phyloP scores from a whole-genome alignment of 768 basidiomycete genomes.

The Suillus clintonianus region DNA sequence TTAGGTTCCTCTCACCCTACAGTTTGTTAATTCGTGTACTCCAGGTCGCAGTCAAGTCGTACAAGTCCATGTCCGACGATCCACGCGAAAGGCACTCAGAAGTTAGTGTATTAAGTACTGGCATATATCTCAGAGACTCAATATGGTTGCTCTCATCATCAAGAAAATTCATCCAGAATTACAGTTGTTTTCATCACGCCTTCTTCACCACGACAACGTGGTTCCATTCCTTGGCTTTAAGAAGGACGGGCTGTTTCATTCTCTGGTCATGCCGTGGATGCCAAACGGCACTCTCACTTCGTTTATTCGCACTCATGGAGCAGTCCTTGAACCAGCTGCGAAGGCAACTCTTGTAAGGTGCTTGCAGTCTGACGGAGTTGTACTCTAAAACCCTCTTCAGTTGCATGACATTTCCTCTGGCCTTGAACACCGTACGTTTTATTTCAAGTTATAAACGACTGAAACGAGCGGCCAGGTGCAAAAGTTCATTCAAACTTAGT shows the following conservation, averaged over 20 bases:
- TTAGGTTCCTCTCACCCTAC: neutral
- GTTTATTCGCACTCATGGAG: neutral
- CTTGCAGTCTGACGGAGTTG: neutral
- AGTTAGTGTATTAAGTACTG: neutral
- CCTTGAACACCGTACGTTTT: neutral
- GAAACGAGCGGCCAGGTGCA: neutral
- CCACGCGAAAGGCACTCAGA: neutral
- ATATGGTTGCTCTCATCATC: neutral
- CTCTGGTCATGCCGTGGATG: neutral
- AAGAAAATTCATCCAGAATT: neutral
- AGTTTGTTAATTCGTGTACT: neutral
- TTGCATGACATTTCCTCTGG: neutral
- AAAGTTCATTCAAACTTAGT: neutral
- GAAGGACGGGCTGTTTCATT: neutral
- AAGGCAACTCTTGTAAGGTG: neutral
- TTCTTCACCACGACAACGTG: neutral
- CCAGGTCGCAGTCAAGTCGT: neutral
- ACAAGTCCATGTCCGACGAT: neutral
- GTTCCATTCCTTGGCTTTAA: neutral
- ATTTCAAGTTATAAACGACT: neutral
- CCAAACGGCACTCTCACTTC: neutral
- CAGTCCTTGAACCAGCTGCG: neutral
- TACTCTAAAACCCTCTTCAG: neutral
- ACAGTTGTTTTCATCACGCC: neutral
- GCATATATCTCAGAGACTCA: neutral